Percentiles rank a stretch among this genome's conserved stretches.
Evolutionary conservation across 257 asterid species (phyloP).

Genomic region (Osmanthus fragrans): DNA sequence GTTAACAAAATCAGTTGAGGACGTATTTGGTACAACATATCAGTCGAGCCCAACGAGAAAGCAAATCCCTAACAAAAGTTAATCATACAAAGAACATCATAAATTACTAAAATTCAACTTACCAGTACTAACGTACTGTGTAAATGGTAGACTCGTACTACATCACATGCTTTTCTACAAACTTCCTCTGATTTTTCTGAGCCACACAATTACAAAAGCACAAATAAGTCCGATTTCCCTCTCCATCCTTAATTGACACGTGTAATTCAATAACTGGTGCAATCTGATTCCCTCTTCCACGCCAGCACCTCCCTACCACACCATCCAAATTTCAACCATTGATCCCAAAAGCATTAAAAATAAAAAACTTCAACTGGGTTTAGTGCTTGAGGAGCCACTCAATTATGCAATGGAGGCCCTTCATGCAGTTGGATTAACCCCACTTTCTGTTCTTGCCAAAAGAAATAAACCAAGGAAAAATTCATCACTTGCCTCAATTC

Average conservation of each 20-base stretch:
- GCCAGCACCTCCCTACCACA: constrained; percentile 24
- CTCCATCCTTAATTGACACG: constrained; percentile 37
- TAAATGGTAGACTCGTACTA: background rate
- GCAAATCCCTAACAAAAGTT: too few species aligned
- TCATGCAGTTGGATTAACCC: constrained; percentile 69
- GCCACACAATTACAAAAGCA: constrained; percentile 50
- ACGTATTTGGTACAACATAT: too few species aligned
- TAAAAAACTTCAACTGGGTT: background rate
- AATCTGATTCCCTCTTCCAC: constrained; percentile 28
- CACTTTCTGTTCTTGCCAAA: constrained; percentile 75
- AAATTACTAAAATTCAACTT: background rate
- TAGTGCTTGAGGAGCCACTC: constrained; percentile 6
- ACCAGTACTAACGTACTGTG: background rate
- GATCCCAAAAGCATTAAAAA: constrained; percentile 8
- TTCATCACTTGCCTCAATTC: constrained; percentile 26
- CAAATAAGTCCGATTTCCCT: background rate
- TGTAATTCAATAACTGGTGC: constrained; percentile 45
- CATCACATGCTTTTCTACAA: constrained; percentile 15
- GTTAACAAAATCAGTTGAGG: too few species aligned
- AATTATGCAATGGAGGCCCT: constrained; percentile 72
- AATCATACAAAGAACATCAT: background rate
- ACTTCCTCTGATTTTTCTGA: constrained; percentile 28
- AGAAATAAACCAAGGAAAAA: constrained; percentile 53
- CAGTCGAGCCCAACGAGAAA: too few species aligned
- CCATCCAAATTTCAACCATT: constrained; percentile 26